A percentile compares a stretch with the other conserved stretches of the same genome.
Evolutionary conservation across 441 rosid species (phyloP).

Genomic region (Erysimum pusillum): DNA sequence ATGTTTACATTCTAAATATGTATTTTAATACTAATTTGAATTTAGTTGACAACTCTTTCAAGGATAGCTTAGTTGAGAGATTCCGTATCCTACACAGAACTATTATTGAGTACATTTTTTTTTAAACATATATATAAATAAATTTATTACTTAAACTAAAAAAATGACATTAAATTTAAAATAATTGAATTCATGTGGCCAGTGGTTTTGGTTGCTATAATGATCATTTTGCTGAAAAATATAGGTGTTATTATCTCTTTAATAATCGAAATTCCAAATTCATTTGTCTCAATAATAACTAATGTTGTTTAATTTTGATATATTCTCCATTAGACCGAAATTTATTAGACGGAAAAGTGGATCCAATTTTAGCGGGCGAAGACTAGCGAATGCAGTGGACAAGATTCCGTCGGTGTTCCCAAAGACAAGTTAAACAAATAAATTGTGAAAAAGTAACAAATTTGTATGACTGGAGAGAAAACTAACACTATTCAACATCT

Average conservation of each 20-base stretch:
- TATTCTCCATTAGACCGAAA: not conserved
- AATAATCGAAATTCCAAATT: not conserved
- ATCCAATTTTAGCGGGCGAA: slow-evolving; percentile 41
- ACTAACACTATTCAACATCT: not conserved
- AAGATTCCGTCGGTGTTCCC: slow-evolving; percentile 45
- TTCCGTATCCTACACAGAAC: not conserved
- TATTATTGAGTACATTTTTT: not conserved
- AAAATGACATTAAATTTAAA: not conserved
- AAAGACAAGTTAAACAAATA: not conserved
- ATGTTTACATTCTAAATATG: not conserved
- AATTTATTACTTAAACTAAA: not conserved
- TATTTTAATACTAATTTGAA: not conserved
- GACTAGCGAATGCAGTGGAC: slow-evolving; percentile 17
- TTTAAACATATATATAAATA: not conserved
- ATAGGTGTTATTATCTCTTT: not conserved
- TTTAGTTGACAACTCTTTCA: not conserved
- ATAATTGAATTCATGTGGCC: slow-evolving; percentile 35
- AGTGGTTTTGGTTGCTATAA: slow-evolving; percentile 30
- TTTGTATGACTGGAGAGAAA: not conserved
- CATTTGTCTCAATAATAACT: not conserved
- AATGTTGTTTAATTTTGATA: not conserved
- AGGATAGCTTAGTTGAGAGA: not conserved
- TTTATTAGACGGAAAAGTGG: slow-evolving; percentile 14
- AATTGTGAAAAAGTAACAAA: not conserved
- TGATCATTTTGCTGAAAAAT: slow-evolving; percentile 27